phyloP scores from a whole-genome alignment of 495 filamentous ascomycete genomes.

The Podospora conica region DNA sequence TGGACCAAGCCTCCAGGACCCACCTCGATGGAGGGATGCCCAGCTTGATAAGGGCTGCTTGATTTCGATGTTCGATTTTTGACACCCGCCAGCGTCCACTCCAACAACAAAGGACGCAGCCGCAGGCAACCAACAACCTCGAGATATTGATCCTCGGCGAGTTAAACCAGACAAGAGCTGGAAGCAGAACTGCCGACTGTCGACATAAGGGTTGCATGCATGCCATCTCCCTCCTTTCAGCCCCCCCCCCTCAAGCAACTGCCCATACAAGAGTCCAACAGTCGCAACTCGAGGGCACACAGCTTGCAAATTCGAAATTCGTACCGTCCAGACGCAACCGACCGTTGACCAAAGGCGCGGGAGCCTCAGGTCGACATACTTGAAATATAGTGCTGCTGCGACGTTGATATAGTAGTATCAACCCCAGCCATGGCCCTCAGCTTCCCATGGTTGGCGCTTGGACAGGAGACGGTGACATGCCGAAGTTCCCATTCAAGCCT shows the following conservation, averaged over 20 bases:
- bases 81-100: neutral
- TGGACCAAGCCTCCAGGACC: conserved; percentile 1
- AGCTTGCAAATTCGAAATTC: too few species aligned
- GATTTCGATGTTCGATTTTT: neutral
- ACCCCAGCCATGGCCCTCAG: neutral
- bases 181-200: neutral
- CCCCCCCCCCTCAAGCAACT: too few species aligned
- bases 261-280: neutral
- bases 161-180: neutral
- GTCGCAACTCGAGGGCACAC: neutral
- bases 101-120: neutral
- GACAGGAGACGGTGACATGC: neutral
- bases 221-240: neutral
- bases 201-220: neutral
- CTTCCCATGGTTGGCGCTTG: neutral
- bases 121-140: neutral
- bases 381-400: neutral
- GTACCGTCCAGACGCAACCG: neutral
- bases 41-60: conserved; percentile 15
- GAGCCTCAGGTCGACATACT: neutral
- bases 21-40: neutral
- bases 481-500: neutral
- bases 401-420: neutral
- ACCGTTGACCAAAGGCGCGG: neutral
- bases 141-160: neutral